These are phyloP conservation scores for Pleurozium schreberi DNA, from an alignment of 225 moss, liverwort and hornwort genomes.

Conservation along the genomic window DNA sequence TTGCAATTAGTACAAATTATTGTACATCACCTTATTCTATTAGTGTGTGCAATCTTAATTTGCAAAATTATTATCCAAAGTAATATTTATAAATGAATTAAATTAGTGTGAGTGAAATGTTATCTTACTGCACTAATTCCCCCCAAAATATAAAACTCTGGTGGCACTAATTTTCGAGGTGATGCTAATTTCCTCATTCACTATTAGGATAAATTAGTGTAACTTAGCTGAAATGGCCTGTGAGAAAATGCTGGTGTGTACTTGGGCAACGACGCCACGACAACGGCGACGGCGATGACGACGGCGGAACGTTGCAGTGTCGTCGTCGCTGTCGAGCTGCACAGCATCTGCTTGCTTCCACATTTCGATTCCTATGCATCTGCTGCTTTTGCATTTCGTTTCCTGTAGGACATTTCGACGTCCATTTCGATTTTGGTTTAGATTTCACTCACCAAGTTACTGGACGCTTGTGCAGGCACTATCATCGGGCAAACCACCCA, in stretches of 20 bases:
- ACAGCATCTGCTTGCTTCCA: background rate
- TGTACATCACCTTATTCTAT: fast-evolving
- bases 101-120: background rate
- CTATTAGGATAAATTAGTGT: background rate
- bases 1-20: fast-evolving
- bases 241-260: background rate
- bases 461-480: conserved; percentile 47
- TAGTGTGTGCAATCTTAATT: background rate
- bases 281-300: background rate
- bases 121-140: background rate
- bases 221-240: background rate
- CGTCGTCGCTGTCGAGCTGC: background rate
- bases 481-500: conserved; percentile 64
- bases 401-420: background rate
- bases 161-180: background rate
- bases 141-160: background rate
- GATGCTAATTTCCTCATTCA: background rate
- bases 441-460: background rate
- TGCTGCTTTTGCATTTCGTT: background rate
- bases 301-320: background rate
- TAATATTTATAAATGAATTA: background rate
- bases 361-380: background rate
- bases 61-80: background rate
- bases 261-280: too few relatives aligned
- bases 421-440: background rate